A percentile compares a stretch with the other conserved stretches of the same genome.
These are phyloP conservation scores for Saussurea involucrata DNA, from an alignment of 129 eudicot species.

Conservation along the genomic window DNA sequence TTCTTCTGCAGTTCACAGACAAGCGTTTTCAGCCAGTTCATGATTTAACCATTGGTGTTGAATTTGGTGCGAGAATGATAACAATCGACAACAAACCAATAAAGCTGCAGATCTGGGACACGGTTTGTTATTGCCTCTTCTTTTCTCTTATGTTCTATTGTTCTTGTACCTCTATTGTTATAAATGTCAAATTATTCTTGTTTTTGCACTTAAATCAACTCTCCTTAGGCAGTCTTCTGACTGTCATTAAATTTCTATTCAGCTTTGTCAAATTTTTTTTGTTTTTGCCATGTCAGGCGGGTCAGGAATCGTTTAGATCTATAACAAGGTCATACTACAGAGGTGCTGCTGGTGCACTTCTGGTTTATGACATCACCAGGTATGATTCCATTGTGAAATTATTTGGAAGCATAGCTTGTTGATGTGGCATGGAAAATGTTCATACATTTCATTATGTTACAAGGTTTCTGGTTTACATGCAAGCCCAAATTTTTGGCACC, in stretches of 20 bases:
- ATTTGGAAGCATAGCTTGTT: background rate
- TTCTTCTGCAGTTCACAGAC: slow-evolving; percentile 95
- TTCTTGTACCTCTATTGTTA: background rate
- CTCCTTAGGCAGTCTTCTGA: background rate
- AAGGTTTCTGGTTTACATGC: background rate
- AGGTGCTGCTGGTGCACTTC: slow-evolving; percentile 99
- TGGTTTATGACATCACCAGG: slow-evolving; percentile 90
- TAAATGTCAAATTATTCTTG: background rate
- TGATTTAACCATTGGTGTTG: slow-evolving; percentile 92
- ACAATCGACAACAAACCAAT: slow-evolving; percentile 84
- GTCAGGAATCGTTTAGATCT: slow-evolving; percentile 94
- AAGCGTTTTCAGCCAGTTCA: slow-evolving; percentile 96
- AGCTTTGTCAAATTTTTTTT: slow-evolving; percentile 2
- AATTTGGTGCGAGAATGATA: slow-evolving; percentile 96
- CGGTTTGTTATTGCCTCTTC: slow-evolving; percentile 23
- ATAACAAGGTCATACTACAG: slow-evolving; percentile 94
- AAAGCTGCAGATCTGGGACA: slow-evolving; percentile 74
- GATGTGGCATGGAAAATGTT: background rate
- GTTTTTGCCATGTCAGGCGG: slow-evolving; percentile 56
- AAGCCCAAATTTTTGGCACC: background rate
- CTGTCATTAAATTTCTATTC: background rate
- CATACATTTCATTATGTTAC: background rate
- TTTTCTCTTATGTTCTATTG: background rate
- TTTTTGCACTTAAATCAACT: background rate
- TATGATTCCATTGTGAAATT: background rate